Conservation (phyloP, 805 yeast genomes). For the Saccharomycopsis schoenii region DNA sequence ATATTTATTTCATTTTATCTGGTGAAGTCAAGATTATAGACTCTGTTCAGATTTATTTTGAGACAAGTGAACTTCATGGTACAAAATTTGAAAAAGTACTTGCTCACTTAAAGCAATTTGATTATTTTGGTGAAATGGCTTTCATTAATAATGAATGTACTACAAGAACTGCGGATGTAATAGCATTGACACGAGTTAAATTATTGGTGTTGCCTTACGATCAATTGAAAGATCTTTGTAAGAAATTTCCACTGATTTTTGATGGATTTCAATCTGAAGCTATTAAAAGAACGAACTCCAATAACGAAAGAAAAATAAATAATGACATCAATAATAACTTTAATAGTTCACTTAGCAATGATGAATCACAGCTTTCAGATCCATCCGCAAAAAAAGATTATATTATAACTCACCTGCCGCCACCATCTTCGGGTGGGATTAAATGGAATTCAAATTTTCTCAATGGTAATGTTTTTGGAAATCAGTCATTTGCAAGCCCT, state of each 20-base stretch:
- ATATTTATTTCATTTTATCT: constrained; percentile 53
- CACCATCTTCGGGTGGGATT: neutral
- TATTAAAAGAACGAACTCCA: constrained; percentile 33
- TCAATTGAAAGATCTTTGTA: constrained; percentile 43
- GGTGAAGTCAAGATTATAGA: constrained; percentile 66
- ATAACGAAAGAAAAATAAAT: constrained; percentile 19
- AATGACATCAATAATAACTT: neutral
- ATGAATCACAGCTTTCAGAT: neutral
- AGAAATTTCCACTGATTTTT: constrained; percentile 46
- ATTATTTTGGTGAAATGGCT: constrained; percentile 72
- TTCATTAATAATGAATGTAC: constrained; percentile 34
- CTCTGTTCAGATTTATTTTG: constrained; percentile 24
- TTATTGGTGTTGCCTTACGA: constrained; percentile 50
- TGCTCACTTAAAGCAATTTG: constrained; percentile 52
- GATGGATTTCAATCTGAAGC: constrained; percentile 57
- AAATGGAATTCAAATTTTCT: constrained; percentile 15
- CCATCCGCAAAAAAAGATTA: neutral
- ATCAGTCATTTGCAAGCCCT: neutral
- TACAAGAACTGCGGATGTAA: constrained; percentile 49
- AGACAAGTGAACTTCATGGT: constrained; percentile 11
- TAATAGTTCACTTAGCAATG: neutral
- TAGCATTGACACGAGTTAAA: constrained; percentile 52
- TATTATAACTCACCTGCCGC: neutral
- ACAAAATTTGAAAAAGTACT: constrained; percentile 31
- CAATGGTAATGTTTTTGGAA: neutral